phyloP scores from a whole-genome alignment of 78 protist genomes.

The Polysphondylium violaceum region DNA sequence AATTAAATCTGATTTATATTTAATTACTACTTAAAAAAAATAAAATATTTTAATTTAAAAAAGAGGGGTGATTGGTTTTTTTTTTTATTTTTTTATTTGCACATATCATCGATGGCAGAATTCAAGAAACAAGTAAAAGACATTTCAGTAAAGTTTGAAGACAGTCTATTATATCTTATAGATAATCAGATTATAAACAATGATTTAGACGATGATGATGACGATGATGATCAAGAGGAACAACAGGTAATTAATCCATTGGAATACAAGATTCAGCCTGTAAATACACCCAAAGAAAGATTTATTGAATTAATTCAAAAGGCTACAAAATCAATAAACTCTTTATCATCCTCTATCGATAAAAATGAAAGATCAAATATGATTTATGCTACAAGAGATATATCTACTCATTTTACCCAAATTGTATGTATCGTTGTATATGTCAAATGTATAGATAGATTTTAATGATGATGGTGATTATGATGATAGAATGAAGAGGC shows the following conservation, averaged over 20 bases:
- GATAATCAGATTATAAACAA: slow-evolving; percentile 6
- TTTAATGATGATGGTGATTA: not conserved
- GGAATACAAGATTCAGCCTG: slow-evolving; percentile 5
- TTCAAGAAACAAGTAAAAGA: slow-evolving; percentile 10
- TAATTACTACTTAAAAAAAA: not conserved
- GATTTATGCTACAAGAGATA: slow-evolving; percentile 22
- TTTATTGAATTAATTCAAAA: slow-evolving; percentile 32
- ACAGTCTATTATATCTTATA: slow-evolving; percentile 14
- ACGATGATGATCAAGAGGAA: slow-evolving; percentile 28
- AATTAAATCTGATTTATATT: no score
- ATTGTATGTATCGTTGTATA: not conserved
- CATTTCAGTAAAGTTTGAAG: slow-evolving; percentile 11
- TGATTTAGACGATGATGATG: slow-evolving; percentile 32
- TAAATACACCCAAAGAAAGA: slow-evolving; percentile 32
- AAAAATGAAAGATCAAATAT: slow-evolving; percentile 23
- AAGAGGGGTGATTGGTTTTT: not conserved
- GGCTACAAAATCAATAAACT: not conserved
- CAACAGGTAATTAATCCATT: slow-evolving; percentile 12
- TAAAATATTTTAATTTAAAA: not conserved
- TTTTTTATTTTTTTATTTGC: not conserved
- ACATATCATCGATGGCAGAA: not conserved
- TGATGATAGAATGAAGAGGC: not conserved
- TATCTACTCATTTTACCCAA: slow-evolving; percentile 7
- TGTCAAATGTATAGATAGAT: not conserved
- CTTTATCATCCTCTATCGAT: slow-evolving; percentile 5